Percentiles rank a stretch among this genome's conserved stretches.
Conservation (phyloP, 2,329 filamentous ascomycete genomes). For the Microcyclospora pomicola region DNA sequence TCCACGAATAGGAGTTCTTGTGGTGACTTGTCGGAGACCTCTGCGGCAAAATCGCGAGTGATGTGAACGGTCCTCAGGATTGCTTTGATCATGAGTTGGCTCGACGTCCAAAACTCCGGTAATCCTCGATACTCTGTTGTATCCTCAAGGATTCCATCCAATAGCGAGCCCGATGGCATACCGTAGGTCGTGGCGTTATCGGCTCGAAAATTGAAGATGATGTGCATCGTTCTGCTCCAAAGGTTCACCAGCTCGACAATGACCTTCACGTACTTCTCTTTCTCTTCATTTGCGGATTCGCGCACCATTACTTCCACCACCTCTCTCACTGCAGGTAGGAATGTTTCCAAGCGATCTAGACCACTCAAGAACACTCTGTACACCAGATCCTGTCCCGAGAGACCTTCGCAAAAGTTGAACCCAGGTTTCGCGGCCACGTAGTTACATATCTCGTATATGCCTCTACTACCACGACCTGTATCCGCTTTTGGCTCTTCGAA, state of each 20-base stretch:
- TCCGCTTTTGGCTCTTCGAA: slow-evolving; percentile 53
- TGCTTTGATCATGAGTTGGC: slow-evolving; percentile 31
- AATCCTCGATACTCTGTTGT: slow-evolving; percentile 51
- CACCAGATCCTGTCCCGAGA: slow-evolving; percentile 62
- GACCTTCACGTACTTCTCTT: slow-evolving; percentile 33
- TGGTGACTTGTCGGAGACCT: slow-evolving; percentile 3
- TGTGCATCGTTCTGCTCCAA: slow-evolving; percentile 49
- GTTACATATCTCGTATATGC: slow-evolving; percentile 61
- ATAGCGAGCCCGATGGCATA: slow-evolving; percentile 50
- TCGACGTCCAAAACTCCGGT: slow-evolving; percentile 77
- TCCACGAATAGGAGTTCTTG: slow-evolving; percentile 4
- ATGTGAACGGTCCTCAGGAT: slow-evolving; percentile 25
- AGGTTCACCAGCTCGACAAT: slow-evolving; percentile 61
- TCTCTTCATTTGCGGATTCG: slow-evolving; percentile 6
- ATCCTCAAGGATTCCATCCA: slow-evolving; percentile 29
- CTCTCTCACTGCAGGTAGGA: slow-evolving; percentile 9
- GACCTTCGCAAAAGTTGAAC: slow-evolving; percentile 47
- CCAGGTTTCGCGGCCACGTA: slow-evolving; percentile 67
- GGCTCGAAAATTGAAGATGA: slow-evolving; percentile 56
- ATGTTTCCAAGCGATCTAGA: slow-evolving; percentile 14
- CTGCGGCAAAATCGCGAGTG: slow-evolving; percentile 26
- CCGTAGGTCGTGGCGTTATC: slow-evolving; percentile 60
- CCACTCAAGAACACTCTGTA: slow-evolving; percentile 65
- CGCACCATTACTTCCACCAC: slow-evolving; percentile 11
- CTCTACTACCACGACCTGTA: slow-evolving; percentile 45